phyloP scores from a whole-genome alignment of 1,284 basidiomycete species.

The Somion occarium region DNA sequence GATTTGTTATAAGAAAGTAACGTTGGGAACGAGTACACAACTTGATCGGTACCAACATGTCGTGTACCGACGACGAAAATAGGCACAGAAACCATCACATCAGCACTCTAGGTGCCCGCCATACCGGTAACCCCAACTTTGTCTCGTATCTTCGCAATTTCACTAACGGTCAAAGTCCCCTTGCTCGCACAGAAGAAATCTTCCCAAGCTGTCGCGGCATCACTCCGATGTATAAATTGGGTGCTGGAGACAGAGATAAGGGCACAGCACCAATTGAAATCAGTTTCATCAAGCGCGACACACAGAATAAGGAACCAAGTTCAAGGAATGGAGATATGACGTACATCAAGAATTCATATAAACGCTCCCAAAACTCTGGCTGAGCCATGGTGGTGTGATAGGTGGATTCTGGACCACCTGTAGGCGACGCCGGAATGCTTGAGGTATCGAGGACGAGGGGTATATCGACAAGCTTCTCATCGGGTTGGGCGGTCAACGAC shows the following conservation, averaged over 20 bases:
- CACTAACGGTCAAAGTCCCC: slow-evolving; percentile 58
- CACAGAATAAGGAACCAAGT: neutral
- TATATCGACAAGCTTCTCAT: slow-evolving; percentile 56
- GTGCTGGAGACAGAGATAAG: slow-evolving; percentile 31
- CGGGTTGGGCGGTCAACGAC: slow-evolving; percentile 35
- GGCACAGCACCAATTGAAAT: neutral
- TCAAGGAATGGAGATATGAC: slow-evolving; percentile 17
- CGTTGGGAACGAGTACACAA: no score
- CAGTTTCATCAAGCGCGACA: slow-evolving; percentile 1
- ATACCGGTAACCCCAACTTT: slow-evolving; percentile 72
- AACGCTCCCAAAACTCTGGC: slow-evolving; percentile 72
- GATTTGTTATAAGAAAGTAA: no score
- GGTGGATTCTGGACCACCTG: slow-evolving; percentile 35
- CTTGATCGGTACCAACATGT: no score
- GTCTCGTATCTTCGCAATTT: slow-evolving; percentile 79
- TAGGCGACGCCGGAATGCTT: slow-evolving; percentile 36
- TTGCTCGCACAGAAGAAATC: slow-evolving; percentile 73
- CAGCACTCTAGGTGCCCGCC: slow-evolving; percentile 69
- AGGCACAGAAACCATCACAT: no score
- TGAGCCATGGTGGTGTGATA: slow-evolving; percentile 69
- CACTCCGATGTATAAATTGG: slow-evolving; percentile 50
- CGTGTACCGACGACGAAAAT: no score
- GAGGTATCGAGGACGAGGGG: slow-evolving; percentile 58
- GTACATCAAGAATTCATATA: slow-evolving; percentile 62
- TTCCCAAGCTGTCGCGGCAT: slow-evolving; percentile 64